Percentiles rank a stretch among this genome's conserved stretches.
These are phyloP conservation scores for Alternaria consortialis DNA, from an alignment of 2,329 filamentous ascomycete species.

Conservation along the genomic window DNA sequence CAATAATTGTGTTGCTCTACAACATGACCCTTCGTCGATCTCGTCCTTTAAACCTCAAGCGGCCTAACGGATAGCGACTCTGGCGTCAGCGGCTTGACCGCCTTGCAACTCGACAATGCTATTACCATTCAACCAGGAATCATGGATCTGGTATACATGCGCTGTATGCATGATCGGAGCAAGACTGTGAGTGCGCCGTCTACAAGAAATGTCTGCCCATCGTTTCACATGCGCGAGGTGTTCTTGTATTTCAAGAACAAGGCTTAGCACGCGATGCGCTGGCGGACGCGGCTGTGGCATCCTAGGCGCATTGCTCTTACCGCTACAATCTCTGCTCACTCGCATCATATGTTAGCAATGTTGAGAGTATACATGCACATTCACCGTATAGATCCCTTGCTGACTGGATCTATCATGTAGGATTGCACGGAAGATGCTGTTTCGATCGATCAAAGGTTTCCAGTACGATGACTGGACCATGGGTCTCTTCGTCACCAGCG, in stretches of 20 bases:
- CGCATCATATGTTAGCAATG: background rate
- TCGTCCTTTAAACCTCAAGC: slow-evolving; percentile 16
- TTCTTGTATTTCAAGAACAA: slow-evolving; percentile 1
- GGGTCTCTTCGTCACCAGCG: slow-evolving; percentile 58
- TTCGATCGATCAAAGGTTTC: slow-evolving; percentile 59
- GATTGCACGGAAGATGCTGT: slow-evolving; percentile 55
- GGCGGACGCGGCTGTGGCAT: background rate
- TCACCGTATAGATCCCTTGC: background rate
- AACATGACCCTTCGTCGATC: slow-evolving; percentile 34
- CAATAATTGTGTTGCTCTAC: slow-evolving; percentile 4
- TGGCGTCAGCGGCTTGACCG: slow-evolving; percentile 3
- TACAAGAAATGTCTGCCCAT: background rate
- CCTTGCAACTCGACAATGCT: slow-evolving; percentile 23
- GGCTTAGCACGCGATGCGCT: slow-evolving; percentile 4
- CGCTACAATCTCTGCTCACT: background rate
- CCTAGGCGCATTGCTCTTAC: background rate
- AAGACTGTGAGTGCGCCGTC: slow-evolving; percentile 51
- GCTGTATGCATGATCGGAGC: slow-evolving; percentile 53
- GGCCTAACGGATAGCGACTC: slow-evolving; percentile 25
- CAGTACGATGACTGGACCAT: slow-evolving; percentile 68
- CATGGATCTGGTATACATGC: slow-evolving; percentile 59
- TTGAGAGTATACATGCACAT: background rate
- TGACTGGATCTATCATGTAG: slow-evolving; percentile 30
- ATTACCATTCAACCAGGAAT: slow-evolving; percentile 52
- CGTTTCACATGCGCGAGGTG: background rate